Conservation (phyloP, 495 filamentous ascomycete species). For the Penicillium flavigenum region DNA sequence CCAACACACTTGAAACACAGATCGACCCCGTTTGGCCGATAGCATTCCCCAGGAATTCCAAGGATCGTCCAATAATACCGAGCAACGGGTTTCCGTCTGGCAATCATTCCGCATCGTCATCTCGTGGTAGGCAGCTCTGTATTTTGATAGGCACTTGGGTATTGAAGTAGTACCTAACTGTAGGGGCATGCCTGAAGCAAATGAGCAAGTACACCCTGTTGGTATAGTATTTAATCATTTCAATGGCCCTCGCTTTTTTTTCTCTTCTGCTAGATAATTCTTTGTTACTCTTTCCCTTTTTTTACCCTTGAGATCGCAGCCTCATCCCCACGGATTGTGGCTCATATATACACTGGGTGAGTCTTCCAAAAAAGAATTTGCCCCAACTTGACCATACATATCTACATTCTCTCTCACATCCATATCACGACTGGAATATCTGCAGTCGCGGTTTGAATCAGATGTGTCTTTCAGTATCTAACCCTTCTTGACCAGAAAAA, state of each 20-base stretch:
- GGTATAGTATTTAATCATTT: slow-evolving; percentile 13
- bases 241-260: neutral
- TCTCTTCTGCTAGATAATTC: neutral
- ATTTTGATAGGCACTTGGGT: slow-evolving; percentile 24
- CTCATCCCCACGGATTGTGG: neutral
- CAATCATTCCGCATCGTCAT: slow-evolving; percentile 34
- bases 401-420: neutral
- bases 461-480: neutral
- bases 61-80: slow-evolving; percentile 31
- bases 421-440: neutral
- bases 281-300: neutral
- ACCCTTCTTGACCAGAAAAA: neutral
- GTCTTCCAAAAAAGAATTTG: neutral
- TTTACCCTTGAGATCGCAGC: neutral
- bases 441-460: neutral
- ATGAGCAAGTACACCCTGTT: slow-evolving; percentile 3
- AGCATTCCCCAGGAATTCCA: slow-evolving; percentile 30
- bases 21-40: slow-evolving; percentile 31
- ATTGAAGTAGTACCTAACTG: slow-evolving; percentile 11
- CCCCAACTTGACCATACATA: neutral
- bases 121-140: slow-evolving; percentile 18
- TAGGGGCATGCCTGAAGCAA: slow-evolving; percentile 11
- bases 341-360: slow-evolving; percentile 1
- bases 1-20: slow-evolving; percentile 31
- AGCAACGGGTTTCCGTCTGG: slow-evolving; percentile 12